Conservation (phyloP, 2,329 filamentous ascomycete species). For the Stemphylium vesicarium region DNA sequence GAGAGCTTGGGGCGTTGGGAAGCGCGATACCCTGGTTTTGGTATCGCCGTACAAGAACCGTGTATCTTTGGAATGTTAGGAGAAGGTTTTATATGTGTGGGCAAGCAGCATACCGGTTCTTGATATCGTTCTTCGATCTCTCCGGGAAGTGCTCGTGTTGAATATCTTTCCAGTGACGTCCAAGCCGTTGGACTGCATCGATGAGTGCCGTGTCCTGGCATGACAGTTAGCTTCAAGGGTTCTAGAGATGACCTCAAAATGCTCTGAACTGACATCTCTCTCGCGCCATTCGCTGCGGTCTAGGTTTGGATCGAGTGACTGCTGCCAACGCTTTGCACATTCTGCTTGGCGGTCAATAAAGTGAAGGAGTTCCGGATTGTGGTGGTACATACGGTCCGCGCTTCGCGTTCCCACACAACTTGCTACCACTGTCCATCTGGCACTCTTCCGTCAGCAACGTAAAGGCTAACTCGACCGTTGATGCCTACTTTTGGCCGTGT, state of each 20-base stretch:
- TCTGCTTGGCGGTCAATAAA: constrained; percentile 36
- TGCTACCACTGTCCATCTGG: constrained; percentile 54
- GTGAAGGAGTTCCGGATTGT: background rate
- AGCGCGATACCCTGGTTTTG: constrained; percentile 39
- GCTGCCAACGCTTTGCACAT: constrained; percentile 57
- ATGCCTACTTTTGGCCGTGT: constrained; percentile 45
- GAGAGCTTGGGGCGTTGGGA: constrained; percentile 29
- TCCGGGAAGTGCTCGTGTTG: constrained; percentile 43
- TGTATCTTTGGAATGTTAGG: constrained; percentile 29
- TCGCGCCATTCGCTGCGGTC: constrained; percentile 50
- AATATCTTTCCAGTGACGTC: constrained; percentile 51
- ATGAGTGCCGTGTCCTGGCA: constrained; percentile 39
- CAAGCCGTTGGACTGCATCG: constrained; percentile 40
- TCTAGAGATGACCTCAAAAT: background rate
- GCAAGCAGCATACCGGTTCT: constrained; percentile 42
- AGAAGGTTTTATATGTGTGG: background rate
- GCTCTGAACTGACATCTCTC: constrained; percentile 36
- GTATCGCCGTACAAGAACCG: constrained; percentile 40
- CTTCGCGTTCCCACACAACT: constrained; percentile 48
- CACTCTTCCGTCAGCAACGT: background rate
- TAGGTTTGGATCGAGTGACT: constrained; percentile 52
- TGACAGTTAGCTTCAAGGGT: background rate
- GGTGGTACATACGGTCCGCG: constrained; percentile 47
- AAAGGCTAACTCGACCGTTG: background rate
- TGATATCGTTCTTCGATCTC: constrained; percentile 49